A percentile compares a stretch with the other conserved stretches of the same genome.
These are phyloP conservation scores for Claviceps quebecensis DNA, from an alignment of 2,329 filamentous ascomycete species.

Conservation along the genomic window DNA sequence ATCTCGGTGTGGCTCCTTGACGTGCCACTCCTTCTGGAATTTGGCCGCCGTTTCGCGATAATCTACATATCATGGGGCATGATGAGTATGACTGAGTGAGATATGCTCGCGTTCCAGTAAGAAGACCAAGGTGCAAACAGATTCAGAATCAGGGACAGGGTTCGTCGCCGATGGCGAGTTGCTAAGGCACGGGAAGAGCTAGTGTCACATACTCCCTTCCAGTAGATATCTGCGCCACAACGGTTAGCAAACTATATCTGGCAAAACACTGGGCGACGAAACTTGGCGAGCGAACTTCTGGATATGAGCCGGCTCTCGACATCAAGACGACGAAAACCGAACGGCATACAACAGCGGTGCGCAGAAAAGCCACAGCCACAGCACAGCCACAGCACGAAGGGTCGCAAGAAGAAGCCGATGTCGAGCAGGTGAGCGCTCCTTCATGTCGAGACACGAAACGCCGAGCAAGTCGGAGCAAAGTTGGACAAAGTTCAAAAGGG, in stretches of 20 bases:
- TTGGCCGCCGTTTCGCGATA: conserved; percentile 54
- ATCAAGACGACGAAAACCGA: conserved; percentile 9
- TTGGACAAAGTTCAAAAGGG: conserved; percentile 2
- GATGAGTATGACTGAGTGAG: neutral
- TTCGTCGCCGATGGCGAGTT: neutral
- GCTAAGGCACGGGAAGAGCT: neutral
- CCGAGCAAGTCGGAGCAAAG: neutral
- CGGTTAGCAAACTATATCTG: conserved; percentile 2
- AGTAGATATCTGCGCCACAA: conserved; percentile 36
- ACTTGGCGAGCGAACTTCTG: neutral
- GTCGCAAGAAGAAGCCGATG: neutral
- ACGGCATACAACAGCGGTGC: conserved; percentile 1
- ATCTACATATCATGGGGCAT: conserved; percentile 27
- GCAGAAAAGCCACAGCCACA: conserved; percentile 1
- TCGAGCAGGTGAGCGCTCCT: conserved; percentile 1
- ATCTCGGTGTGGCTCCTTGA: conserved; percentile 46
- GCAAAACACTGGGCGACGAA: conserved; percentile 6
- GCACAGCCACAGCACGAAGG: conserved; percentile 4
- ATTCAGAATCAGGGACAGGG: neutral
- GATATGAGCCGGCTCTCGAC: neutral
- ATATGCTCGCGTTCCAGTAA: neutral
- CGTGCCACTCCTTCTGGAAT: conserved; percentile 55
- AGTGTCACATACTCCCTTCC: conserved; percentile 44
- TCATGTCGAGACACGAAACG: neutral
- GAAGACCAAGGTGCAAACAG: neutral